phyloP scores from a whole-genome alignment of 352 stramenopile genomes.

The Phytophthora agathidicida region DNA sequence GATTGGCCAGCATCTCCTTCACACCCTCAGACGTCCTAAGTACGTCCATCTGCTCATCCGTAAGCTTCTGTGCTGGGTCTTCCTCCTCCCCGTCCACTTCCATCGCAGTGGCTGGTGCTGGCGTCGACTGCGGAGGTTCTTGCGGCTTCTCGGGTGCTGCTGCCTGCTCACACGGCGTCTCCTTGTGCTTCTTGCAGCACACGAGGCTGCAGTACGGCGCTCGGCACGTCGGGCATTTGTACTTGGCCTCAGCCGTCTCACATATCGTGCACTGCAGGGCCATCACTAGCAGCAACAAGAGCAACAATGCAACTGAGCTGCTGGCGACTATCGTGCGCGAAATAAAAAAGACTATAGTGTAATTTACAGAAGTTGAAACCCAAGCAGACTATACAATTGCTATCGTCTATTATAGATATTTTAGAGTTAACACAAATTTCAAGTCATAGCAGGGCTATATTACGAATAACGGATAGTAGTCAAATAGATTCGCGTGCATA shows the following conservation, averaged over 20 bases:
- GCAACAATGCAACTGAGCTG: conserved; percentile 9
- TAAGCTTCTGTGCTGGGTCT: conserved; percentile 50
- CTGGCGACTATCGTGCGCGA: neutral
- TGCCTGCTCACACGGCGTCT: conserved; percentile 52
- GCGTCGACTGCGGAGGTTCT: conserved; percentile 3
- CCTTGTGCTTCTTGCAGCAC: conserved; percentile 86
- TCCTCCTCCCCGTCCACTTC: conserved; percentile 41
- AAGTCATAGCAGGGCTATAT: neutral
- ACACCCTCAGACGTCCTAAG: conserved; percentile 44
- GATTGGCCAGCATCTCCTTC: conserved; percentile 51
- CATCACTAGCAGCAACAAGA: conserved; percentile 35
- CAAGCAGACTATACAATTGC: conserved; percentile 16
- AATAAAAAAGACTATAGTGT: neutral
- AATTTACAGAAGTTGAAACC: conserved; percentile 4
- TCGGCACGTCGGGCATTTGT: conserved; percentile 83
- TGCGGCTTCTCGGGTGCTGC: conserved; percentile 15
- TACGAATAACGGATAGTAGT: conserved; percentile 1
- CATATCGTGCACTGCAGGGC: conserved; percentile 63
- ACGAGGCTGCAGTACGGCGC: conserved; percentile 73
- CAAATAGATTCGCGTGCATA: conserved; percentile 9
- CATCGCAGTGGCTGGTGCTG: conserved; percentile 13
- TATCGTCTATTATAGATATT: neutral
- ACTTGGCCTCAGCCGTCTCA: conserved; percentile 62
- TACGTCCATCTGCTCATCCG: conserved; percentile 51
- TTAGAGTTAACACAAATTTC: neutral